phyloP scores from a whole-genome alignment of 495 filamentous ascomycete species.

The Penicillium manginii region DNA sequence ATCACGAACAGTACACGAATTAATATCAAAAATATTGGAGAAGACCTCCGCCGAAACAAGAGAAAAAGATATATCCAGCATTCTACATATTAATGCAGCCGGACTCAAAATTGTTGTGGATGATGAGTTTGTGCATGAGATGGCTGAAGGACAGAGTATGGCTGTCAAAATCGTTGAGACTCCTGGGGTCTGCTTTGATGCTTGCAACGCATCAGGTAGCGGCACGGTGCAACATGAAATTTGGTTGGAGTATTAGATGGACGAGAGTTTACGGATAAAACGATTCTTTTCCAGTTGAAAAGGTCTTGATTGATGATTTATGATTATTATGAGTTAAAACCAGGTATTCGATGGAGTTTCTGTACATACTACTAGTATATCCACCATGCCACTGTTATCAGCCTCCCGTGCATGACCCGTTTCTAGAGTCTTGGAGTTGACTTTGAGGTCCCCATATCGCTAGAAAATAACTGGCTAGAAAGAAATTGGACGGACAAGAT shows the following conservation, averaged over 20 bases:
- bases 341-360: too few relatives aligned
- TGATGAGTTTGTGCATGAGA: conserved; percentile 10
- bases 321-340: too few relatives aligned
- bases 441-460: too few relatives aligned
- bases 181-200: not conserved
- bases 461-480: too few relatives aligned
- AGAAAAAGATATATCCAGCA: too few relatives aligned
- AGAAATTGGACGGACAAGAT: too few relatives aligned
- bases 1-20: conserved; percentile 6
- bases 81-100: conserved; percentile 1
- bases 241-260: not conserved
- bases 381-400: too few relatives aligned
- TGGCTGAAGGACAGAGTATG: conserved; percentile 14
- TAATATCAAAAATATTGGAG: not conserved
- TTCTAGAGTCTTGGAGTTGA: too few relatives aligned
- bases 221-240: not conserved
- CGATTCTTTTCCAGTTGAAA: too few relatives aligned
- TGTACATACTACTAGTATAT: too few relatives aligned
- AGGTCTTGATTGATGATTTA: too few relatives aligned
- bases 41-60: not conserved
- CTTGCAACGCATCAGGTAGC: not conserved
- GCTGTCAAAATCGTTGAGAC: conserved; percentile 3
- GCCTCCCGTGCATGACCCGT: too few relatives aligned
- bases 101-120: conserved; percentile 9
- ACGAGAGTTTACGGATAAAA: not conserved